phyloP scores from a whole-genome alignment of 2,329 filamentous ascomycete genomes.

The Aspergillus bombycis region DNA sequence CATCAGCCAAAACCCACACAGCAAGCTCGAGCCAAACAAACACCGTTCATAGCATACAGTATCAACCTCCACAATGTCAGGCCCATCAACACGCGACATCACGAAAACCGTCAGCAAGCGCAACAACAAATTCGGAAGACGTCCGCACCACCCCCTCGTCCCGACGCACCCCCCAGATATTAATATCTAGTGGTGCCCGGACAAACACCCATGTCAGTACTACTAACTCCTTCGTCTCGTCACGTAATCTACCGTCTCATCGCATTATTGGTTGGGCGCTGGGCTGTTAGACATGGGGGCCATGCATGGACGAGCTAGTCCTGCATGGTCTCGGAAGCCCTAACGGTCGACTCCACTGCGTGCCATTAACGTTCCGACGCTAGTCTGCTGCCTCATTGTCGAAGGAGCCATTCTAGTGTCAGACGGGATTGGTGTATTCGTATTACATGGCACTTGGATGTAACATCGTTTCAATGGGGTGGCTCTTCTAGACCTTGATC shows the following conservation, averaged over 20 bases:
- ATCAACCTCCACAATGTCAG: background rate
- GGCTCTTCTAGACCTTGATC: background rate
- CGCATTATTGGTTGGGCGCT: background rate
- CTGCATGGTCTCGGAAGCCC: conserved; percentile 2
- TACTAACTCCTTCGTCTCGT: background rate
- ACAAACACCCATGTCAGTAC: background rate
- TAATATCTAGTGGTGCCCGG: background rate
- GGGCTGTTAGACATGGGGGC: background rate
- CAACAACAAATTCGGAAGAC: background rate
- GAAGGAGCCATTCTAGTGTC: background rate
- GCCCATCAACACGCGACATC: background rate
- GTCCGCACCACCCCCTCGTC: background rate
- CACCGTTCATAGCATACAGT: background rate
- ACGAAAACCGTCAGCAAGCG: background rate
- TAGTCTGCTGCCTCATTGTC: background rate
- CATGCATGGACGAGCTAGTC: background rate
- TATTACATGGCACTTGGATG: background rate
- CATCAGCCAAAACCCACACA: background rate
- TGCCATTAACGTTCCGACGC: background rate
- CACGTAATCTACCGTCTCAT: background rate
- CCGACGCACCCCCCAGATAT: background rate
- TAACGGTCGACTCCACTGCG: background rate
- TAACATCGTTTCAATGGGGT: background rate
- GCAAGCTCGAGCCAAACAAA: background rate
- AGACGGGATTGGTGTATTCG: background rate